These are phyloP conservation scores for Ochetophila trinervis DNA, from an alignment of 306 rosid genomes.

Conservation along the genomic window DNA sequence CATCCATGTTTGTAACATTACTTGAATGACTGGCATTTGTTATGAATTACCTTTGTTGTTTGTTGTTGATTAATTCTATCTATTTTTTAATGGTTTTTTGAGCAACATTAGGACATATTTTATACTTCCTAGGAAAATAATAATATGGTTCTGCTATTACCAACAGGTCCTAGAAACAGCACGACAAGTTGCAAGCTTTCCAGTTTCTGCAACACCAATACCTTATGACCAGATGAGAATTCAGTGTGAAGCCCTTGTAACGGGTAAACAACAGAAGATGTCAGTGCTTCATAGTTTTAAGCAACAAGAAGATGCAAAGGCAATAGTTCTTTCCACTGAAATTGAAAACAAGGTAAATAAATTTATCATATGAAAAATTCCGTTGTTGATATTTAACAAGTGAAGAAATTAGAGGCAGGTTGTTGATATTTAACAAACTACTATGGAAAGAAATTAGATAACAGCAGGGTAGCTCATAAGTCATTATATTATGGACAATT, in stretches of 20 bases:
- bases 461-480: no score
- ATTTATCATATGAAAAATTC: neutral
- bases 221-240: constrained; percentile 91
- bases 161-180: constrained; percentile 87
- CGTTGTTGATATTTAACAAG: no score
- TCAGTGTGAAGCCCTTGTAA: constrained; percentile 91
- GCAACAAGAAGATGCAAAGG: constrained; percentile 55
- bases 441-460: no score
- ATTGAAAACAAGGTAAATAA: constrained; percentile 51
- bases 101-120: neutral
- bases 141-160: constrained; percentile 24
- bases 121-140: constrained; percentile 11
- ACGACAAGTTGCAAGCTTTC: constrained; percentile 78
- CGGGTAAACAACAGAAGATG: constrained; percentile 81
- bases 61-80: neutral
- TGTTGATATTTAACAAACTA: no score
- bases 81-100: neutral
- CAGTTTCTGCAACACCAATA: constrained; percentile 58
- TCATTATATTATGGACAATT: no score
- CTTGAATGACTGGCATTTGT: neutral
- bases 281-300: constrained; percentile 81
- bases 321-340: constrained; percentile 56
- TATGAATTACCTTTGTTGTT: neutral
- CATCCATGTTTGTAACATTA: neutral
- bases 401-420: no score